phyloP scores from a whole-genome alignment of 2,329 filamentous ascomycete genomes.

The Colletotrichum sp. region DNA sequence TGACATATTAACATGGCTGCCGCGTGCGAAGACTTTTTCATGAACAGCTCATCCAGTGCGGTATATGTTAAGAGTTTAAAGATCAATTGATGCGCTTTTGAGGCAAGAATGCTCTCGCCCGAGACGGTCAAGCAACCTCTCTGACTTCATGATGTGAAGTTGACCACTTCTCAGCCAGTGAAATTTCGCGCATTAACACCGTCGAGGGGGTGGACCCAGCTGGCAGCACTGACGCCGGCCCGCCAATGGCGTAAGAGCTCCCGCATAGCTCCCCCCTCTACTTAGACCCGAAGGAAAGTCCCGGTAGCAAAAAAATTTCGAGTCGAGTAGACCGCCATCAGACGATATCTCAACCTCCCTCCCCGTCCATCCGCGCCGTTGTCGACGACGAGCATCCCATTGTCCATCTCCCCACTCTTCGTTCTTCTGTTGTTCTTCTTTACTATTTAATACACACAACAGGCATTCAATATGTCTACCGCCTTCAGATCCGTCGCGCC shows the following conservation, averaged over 20 bases:
- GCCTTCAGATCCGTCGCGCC: conserved; percentile 80
- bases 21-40: neutral
- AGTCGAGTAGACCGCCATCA: conserved; percentile 5
- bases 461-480: conserved; percentile 71
- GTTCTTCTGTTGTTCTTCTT: conserved; percentile 24
- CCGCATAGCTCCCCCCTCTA: conserved; percentile 11
- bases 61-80: neutral
- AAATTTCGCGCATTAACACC: neutral
- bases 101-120: neutral
- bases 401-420: conserved; percentile 16
- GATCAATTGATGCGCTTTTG: neutral
- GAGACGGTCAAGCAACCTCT: neutral
- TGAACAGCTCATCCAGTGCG: neutral
- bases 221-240: neutral
- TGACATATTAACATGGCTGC: neutral
- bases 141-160: neutral
- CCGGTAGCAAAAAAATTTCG: conserved; percentile 20
- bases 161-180: neutral
- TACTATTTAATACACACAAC: conserved; percentile 24
- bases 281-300: conserved; percentile 15
- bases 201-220: neutral
- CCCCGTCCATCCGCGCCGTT: conserved; percentile 10
- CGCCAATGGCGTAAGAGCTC: conserved; percentile 14
- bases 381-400: conserved; percentile 18
- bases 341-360: conserved; percentile 13